Base-by-base conservation (phyloP, 1,284 basidiomycete species). In the Ceratobasidium sp. region DNA sequence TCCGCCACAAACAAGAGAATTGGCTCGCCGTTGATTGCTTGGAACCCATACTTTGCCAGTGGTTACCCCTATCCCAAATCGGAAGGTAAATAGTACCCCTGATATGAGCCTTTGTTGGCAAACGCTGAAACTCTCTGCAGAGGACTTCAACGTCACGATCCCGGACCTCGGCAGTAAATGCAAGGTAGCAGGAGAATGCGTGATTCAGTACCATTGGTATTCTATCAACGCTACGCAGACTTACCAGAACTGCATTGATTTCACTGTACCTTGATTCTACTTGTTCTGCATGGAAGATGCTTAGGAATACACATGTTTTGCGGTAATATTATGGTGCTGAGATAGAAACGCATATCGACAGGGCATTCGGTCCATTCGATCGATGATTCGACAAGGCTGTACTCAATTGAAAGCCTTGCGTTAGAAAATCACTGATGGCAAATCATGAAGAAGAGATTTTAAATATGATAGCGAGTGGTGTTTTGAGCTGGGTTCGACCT, bases 151-250 rank as follows among this genome's bases (percentile, higher is more conserved):
- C 17, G 70, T 62, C 3, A 73, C 70, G 23, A 50, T 73, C 40
- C 70, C 70, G 20, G 70, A 61, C 33, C 56, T 73, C 2, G 62
- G 62, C 46, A 44, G 70, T 3, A 73, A 40, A 42, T 73, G 70
- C 52, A 73, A 33, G 9, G 57, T 62, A 2, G 70, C 70, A 1
- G 70, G 70, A 28, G 70, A 73, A 52, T 73, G 70, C 20, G 70
- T 73, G 0, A 73, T 73, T 17, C 70, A 73, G 52, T 62, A 73
- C 23, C 70, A 73, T 17, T 73, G 70, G 70, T 73, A 73, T 26
- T 73, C 70, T 17, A 50, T 33, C 33, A 73, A 20, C 3, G 70
- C 12, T 17, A 12, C 33, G n/a, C 70, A 73, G 28, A 62, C 70
- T 10, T 73, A 73, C 23, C 70, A 73, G 46, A 73, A 73, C 46